A percentile compares a stretch with the other conserved stretches of the same genome.
phyloP scores from a whole-genome alignment of 805 yeast genomes.

The Tetrapisispora phaffii region DNA sequence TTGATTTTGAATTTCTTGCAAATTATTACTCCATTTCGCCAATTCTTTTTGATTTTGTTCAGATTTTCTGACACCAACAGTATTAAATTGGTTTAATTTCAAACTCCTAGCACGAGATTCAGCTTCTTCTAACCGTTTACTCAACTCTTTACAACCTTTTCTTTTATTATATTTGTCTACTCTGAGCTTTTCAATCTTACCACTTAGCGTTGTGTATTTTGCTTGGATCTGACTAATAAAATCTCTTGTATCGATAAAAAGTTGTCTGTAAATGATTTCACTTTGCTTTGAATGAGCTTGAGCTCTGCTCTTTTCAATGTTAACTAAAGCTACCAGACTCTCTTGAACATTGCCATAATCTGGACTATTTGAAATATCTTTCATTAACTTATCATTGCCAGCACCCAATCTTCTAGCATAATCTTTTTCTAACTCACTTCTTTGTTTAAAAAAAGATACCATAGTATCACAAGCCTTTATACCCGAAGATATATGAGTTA shows the following conservation, averaged over 20 bases:
- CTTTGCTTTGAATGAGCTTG: conserved; percentile 26
- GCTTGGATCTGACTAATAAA: conserved; percentile 21
- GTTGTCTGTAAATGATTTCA: conserved; percentile 20
- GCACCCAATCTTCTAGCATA: conserved; percentile 28
- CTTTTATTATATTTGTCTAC: conserved; percentile 22
- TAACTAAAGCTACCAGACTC: conserved; percentile 10
- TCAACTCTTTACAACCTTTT: conserved; percentile 22
- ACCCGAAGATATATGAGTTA: conserved; percentile 23
- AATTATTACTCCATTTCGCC: conserved; percentile 23
- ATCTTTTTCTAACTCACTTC: conserved; percentile 27
- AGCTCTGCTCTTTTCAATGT: conserved; percentile 20
- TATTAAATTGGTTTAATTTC: conserved; percentile 24
- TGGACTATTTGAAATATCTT: conserved; percentile 15
- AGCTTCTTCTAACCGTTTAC: conserved; percentile 21
- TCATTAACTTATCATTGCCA: conserved; percentile 19
- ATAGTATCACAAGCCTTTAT: conserved; percentile 20
- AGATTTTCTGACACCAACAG: conserved; percentile 19
- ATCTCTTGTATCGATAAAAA: conserved; percentile 19
- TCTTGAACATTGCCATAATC: conserved; percentile 25
- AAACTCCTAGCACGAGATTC: conserved; percentile 20
- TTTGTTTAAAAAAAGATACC: conserved; percentile 23
- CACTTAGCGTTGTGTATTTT: conserved; percentile 20
- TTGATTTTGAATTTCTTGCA: conserved; percentile 19
- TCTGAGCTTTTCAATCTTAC: conserved; percentile 25
- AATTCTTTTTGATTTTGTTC: conserved; percentile 23